Percentiles rank a stretch among this genome's conserved stretches.
Conservation (phyloP, 2,329 filamentous ascomycete species). For the Parascedosporium putredinis region DNA sequence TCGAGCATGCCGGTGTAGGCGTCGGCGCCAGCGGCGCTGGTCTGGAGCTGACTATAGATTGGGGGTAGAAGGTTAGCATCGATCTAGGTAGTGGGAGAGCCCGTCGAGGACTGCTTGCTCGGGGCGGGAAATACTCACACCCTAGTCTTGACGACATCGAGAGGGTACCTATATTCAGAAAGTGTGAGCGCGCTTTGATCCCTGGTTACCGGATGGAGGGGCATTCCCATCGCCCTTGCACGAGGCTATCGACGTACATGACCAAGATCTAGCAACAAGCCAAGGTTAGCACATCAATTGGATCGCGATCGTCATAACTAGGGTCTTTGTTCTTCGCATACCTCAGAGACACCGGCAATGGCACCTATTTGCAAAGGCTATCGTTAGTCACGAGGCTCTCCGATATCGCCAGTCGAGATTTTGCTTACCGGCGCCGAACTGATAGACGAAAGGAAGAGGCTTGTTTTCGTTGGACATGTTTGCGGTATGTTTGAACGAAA, state of each 20-base stretch:
- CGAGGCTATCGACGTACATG: constrained; percentile 52
- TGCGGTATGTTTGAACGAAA: constrained; percentile 12
- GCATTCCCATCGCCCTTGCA: constrained; percentile 2
- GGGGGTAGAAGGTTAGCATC: constrained; percentile 5
- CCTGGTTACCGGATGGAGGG: constrained; percentile 10
- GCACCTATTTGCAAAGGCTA: constrained; percentile 46
- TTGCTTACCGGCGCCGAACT: constrained; percentile 76
- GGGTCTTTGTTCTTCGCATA: constrained; percentile 32
- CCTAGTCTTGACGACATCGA: constrained; percentile 97
- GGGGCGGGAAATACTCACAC: constrained; percentile 50
- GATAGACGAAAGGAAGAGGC: constrained; percentile 85
- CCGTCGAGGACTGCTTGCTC: not conserved
- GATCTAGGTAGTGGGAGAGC: not conserved
- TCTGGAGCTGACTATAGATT: constrained; percentile 69
- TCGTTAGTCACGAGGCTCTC: constrained; percentile 17
- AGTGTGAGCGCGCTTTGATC: constrained; percentile 12
- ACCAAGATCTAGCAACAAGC: constrained; percentile 59
- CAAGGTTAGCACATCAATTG: constrained; percentile 6
- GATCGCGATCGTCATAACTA: not conserved
- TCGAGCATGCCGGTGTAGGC: constrained; percentile 95
- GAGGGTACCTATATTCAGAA: constrained; percentile 65
- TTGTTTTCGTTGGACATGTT: constrained; percentile 52
- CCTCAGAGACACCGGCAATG: constrained; percentile 95
- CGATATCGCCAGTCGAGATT: constrained; percentile 15
- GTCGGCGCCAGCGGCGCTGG: constrained; percentile 63